These are phyloP conservation scores for Coleophoma crateriformis DNA, from an alignment of 2,329 filamentous ascomycete genomes.

Conservation along the genomic window DNA sequence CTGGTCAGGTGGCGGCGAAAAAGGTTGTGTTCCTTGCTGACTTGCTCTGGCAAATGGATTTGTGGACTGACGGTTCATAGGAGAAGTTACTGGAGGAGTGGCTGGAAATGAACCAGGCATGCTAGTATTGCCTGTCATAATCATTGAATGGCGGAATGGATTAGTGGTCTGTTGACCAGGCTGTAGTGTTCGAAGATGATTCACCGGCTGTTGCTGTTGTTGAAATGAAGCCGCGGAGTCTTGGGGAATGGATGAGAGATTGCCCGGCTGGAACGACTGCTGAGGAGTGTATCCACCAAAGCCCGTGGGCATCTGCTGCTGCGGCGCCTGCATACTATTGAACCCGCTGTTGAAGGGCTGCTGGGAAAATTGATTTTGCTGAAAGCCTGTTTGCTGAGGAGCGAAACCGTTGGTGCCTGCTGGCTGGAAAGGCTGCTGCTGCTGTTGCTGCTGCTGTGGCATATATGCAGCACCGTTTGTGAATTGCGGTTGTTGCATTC, in stretches of 20 bases:
- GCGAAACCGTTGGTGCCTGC: constrained; percentile 29
- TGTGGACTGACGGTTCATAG: constrained; percentile 61
- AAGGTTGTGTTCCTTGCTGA: constrained; percentile 29
- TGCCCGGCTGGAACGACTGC: constrained; percentile 50
- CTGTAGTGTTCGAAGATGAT: constrained; percentile 33
- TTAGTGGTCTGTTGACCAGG: constrained; percentile 67
- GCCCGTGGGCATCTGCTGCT: constrained; percentile 59
- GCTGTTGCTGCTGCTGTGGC: constrained; percentile 31
- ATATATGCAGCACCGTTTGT: constrained; percentile 22
- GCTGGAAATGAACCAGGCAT: constrained; percentile 34
- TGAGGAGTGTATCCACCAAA: constrained; percentile 77
- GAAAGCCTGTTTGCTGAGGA: constrained; percentile 33
- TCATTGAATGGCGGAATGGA: constrained; percentile 89
- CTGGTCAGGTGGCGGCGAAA: constrained; percentile 26
- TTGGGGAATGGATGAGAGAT: constrained; percentile 52
- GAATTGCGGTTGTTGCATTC: constrained; percentile 29
- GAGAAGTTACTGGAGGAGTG: constrained; percentile 34
- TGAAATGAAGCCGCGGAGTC: constrained; percentile 47
- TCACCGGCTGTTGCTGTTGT: constrained; percentile 11
- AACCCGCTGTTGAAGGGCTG: constrained; percentile 24
- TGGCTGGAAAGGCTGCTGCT: constrained; percentile 32
- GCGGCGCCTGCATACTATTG: constrained; percentile 23
- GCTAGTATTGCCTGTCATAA: constrained; percentile 53
- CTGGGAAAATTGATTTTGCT: constrained; percentile 37
- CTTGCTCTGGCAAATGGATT: constrained; percentile 77